These are phyloP conservation scores for Rhizomucor pusillus DNA, from an alignment of 371 early-diverging fungal genomes.

Conservation along the genomic window DNA sequence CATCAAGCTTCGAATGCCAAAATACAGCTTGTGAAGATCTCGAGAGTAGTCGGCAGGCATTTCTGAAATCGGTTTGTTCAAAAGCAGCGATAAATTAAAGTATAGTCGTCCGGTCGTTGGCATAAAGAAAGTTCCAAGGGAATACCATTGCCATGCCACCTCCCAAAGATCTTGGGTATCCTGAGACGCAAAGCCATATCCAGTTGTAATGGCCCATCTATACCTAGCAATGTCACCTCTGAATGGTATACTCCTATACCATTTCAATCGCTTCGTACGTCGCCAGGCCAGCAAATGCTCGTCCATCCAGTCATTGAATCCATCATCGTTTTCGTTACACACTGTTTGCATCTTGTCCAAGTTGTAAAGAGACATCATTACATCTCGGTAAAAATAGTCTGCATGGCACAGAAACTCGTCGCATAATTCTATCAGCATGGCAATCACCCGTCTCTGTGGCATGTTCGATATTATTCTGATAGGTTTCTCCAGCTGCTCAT, in stretches of 20 bases:
- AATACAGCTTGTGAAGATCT: conserved; percentile 41
- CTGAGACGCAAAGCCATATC: background rate
- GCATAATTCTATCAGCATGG: conserved; percentile 12
- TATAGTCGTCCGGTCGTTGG: conserved; percentile 55
- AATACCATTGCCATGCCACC: conserved; percentile 50
- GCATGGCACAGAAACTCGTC: conserved; percentile 31
- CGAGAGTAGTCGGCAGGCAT: background rate
- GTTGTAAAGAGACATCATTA: conserved; percentile 32
- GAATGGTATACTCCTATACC: conserved; percentile 54
- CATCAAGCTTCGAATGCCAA: conserved; percentile 42
- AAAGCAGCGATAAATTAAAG: conserved; percentile 36
- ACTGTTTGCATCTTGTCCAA: conserved; percentile 17
- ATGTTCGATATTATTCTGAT: conserved; percentile 8
- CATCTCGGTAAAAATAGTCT: conserved; percentile 44
- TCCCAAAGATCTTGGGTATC: conserved; percentile 26
- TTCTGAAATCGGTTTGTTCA: conserved; percentile 7
- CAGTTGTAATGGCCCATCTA: conserved; percentile 42
- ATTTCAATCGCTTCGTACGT: conserved; percentile 36
- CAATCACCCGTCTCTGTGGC: conserved; percentile 9
- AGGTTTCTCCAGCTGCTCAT: conserved; percentile 7
- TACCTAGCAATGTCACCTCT: conserved; percentile 65
- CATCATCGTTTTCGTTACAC: background rate
- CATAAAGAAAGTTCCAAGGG: conserved; percentile 55
- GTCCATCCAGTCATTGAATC: conserved; percentile 12
- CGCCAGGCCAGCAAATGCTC: conserved; percentile 30